These are phyloP conservation scores for Chlamydomonas schloesseri DNA, from an alignment of 139 green algal genomes.

Conservation along the genomic window DNA sequence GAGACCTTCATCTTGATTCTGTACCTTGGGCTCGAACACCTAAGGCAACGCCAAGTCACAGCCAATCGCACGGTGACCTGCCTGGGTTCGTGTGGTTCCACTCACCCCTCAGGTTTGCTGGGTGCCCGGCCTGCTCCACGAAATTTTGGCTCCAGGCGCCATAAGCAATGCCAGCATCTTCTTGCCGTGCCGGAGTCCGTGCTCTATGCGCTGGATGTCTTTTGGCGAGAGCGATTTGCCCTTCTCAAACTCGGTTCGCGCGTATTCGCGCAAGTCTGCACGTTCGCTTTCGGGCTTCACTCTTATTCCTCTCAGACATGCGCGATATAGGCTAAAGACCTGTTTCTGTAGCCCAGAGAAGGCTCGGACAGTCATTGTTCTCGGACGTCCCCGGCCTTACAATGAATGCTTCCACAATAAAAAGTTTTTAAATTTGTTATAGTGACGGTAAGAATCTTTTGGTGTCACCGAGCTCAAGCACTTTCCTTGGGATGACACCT, in stretches of 20 bases:
- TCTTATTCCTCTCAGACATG: not conserved
- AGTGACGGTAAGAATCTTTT: not conserved
- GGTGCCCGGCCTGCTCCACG: not conserved
- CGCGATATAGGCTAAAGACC: not conserved
- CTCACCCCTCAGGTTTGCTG: no score
- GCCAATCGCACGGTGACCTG: no score
- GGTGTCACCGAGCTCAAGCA: no score
- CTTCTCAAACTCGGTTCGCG: slow-evolving; percentile 7
- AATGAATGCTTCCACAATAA: not conserved
- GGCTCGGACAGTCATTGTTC: not conserved
- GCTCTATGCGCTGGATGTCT: slow-evolving; percentile 27
- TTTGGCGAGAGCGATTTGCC: not conserved
- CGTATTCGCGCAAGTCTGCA: not conserved
- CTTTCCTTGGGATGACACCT: not conserved
- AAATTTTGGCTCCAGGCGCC: not conserved
- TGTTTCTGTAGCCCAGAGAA: slow-evolving; percentile 14
- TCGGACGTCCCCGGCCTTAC: no score
- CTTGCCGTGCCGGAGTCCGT: not conserved
- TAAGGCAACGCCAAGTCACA: no score
- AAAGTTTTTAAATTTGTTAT: not conserved
- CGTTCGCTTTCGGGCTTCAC: not conserved
- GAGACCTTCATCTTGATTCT: no score
- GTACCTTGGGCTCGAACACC: no score
- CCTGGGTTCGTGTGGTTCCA: no score
- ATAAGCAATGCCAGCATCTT: not conserved